Evolutionary conservation across 2,329 filamentous ascomycete genomes (phyloP), one percentile per base, ranked within the genome.

Genomic region (Periglandula ipomoeae): DNA sequence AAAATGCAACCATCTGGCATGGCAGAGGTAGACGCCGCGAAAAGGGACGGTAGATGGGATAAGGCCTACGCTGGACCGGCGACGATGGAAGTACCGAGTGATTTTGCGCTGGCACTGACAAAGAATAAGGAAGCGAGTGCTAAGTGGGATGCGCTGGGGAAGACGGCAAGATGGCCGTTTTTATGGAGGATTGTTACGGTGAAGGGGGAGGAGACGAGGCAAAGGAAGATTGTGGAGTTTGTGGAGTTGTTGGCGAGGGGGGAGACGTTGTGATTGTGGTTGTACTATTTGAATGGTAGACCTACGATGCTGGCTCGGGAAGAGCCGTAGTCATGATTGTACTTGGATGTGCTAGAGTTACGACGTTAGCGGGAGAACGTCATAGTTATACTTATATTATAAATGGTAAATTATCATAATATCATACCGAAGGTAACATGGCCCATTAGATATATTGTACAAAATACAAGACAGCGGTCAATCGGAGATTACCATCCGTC

Each of bases 1-100:
- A 67, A 71, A 1, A 79, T 83, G 72, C 63, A 63, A 0, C 64
- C 66, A 0, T 60, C 71, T 0, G 79, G 78, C 0, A 56, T 70
- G 37, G 67, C 62, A 1, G 74, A 74, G 37, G 68, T 83, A 3
- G 72, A 79, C 6, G 69, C 72, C 1, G 79, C 79, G 0, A 77
- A 74, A 59, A 66, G 63, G 0, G 77, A 82, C 55, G 79, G 80
- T 0, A 65, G 78, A 1, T 82, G 78, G 79, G 74, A 73, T 1
- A 66, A 68, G 23, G 79, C 79, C 2, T 82, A 82, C 53, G 70
- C 71, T 4, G 72, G 74, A 0, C 63, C 71, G 4, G 71, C 71
- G 44, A 66, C 60, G 13, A 73, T 74, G 3, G 58, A 64, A 15
- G 66, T 74, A 2, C 75, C 78, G 0, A 57, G 61, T 0, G 77